Base-by-base conservation (phyloP, 108 stramenopile genomes). In the Mayamaea pseudoterrestris region DNA sequence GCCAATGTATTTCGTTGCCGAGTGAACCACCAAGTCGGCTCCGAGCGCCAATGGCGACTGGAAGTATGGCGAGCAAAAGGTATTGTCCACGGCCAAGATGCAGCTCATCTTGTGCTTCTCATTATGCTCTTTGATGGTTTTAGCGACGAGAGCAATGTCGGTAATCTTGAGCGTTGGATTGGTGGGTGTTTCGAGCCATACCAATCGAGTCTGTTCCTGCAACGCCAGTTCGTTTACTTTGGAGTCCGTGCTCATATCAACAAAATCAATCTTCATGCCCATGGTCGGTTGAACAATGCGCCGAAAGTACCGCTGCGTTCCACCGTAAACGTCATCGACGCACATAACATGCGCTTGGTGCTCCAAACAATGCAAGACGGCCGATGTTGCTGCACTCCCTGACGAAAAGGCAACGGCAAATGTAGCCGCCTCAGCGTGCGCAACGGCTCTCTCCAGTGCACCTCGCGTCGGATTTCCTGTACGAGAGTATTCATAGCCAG, bases 251-350 rank as follows among this genome's bases (percentile, higher is more conserved):
- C 20, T 47, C 63, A 68, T 47, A 47, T 73, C 71, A 24, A 48
- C 39, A 46, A 78, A 78, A 27, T 61, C 61, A 12, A 73, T 44
- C 21, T 67, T 58, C 27, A 78, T 63, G 34, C 63, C 63, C 68
- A 73, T 75, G 9, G 55, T 32, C 2, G 76, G 74, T 30, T 45
- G 35, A 0, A 78, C 73, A 41, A 77, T 76, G 14, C 47, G 57
- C 4, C 76, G 64, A 55, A 78, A 89, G 53, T 80, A 78, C 5
- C 77, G 73, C 24, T 82, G 77, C 23, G 93, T 93, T 9, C 90
- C 93, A 14, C 90, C 93, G 50, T 94, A 93, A n/a, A 89, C 77
- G 50, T 87, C 83, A 58, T 91, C 77, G 22, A 80, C 75, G 50
- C 79, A 73, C 46, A 94, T 61, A 37, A 90, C 74, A 27, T 89